phyloP scores from a whole-genome alignment of 768 basidiomycete species.

The Sutorius australiensis region DNA sequence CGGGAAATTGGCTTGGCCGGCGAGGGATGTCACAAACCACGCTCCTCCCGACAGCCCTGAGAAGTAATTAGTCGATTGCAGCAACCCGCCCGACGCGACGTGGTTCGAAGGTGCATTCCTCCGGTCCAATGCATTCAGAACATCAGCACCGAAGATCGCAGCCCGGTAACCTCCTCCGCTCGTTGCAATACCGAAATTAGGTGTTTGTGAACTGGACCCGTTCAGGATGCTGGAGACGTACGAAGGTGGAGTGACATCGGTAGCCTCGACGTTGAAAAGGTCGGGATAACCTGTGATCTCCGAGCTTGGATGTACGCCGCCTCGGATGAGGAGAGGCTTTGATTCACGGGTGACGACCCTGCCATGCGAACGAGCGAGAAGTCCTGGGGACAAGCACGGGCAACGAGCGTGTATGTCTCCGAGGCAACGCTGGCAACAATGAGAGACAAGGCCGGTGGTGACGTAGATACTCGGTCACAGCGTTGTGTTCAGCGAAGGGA shows the following conservation, averaged over 20 bases:
- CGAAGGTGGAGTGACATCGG: conserved; percentile 26
- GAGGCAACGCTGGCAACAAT: conserved; percentile 17
- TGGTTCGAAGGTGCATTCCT: conserved; percentile 41
- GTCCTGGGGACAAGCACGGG: conserved; percentile 16
- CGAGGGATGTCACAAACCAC: conserved; percentile 39
- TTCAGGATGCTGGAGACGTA: conserved; percentile 35
- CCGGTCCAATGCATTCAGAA: conserved; percentile 47
- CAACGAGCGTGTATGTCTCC: conserved; percentile 21
- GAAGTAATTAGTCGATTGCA: conserved; percentile 52
- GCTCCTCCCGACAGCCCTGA: conserved; percentile 48
- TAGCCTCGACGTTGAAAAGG: conserved; percentile 35
- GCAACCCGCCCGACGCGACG: conserved; percentile 46
- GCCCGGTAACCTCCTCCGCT: conserved; percentile 60
- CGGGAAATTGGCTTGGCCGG: conserved; percentile 40
- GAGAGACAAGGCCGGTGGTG: conserved; percentile 10
- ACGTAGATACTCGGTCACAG: neutral
- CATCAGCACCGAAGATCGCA: conserved; percentile 50
- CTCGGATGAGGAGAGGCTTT: conserved; percentile 37
- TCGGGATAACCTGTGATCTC: conserved; percentile 35
- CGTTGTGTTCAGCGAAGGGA: neutral
- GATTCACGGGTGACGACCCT: conserved; percentile 20
- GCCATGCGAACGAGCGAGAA: conserved; percentile 31
- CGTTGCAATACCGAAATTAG: conserved; percentile 46
- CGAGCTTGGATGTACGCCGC: conserved; percentile 35
- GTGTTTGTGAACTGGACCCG: conserved; percentile 21